phyloP scores from a whole-genome alignment of 2,329 filamentous ascomycete genomes.

The Apiospora sp. region DNA sequence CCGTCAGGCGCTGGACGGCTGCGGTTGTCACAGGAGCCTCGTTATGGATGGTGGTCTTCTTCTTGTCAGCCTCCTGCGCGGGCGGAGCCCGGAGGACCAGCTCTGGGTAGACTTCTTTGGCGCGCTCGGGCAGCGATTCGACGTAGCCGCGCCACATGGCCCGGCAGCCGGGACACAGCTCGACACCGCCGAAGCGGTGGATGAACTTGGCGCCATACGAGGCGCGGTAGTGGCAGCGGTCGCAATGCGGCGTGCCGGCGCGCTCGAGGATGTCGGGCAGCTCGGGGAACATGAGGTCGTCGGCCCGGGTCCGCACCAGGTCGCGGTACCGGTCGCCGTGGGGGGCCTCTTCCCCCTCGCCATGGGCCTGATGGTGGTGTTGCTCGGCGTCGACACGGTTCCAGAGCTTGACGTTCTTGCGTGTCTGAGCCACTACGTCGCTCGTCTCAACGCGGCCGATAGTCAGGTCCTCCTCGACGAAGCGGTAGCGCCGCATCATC shows the following conservation, averaged over 20 bases:
- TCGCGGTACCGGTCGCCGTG: slow-evolving; percentile 28
- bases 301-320: slow-evolving; percentile 27
- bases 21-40: no score
- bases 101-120: no score
- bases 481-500: slow-evolving; percentile 45
- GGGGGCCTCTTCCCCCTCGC: no score
- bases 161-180: slow-evolving; percentile 27
- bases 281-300: slow-evolving; percentile 32
- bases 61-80: no score
- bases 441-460: slow-evolving; percentile 40
- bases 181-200: slow-evolving; percentile 32
- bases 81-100: no score
- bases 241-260: slow-evolving; percentile 26
- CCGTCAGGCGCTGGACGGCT: no score
- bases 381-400: slow-evolving; percentile 37
- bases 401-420: slow-evolving; percentile 44
- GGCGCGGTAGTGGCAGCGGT: slow-evolving; percentile 26
- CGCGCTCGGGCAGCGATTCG: slow-evolving; percentile 15
- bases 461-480: slow-evolving; percentile 42
- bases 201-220: slow-evolving; percentile 29
- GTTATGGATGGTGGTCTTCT: no score
- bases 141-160: slow-evolving; percentile 24
- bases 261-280: slow-evolving; percentile 29
- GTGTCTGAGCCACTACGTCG: slow-evolving; percentile 34
- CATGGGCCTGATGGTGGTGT: no score